A percentile compares a stretch with the other conserved stretches of the same genome.
Evolutionary conservation across 2,329 filamentous ascomycete species (phyloP).

Genomic region (Exophiala calicioides): DNA sequence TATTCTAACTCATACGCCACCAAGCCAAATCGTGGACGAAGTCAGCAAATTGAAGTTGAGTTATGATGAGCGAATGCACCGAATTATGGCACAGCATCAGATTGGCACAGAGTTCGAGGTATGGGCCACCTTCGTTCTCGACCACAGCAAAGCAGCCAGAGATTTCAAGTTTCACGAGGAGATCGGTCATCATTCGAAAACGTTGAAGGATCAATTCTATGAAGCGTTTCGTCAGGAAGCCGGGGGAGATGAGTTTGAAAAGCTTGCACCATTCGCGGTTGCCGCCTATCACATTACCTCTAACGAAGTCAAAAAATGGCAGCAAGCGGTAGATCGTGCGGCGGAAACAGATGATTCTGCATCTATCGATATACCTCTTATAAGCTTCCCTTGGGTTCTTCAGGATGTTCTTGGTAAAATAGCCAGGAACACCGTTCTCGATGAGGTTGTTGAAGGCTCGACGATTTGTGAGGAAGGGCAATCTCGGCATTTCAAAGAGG

Average conservation of each 20-base stretch:
- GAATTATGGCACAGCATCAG: slow-evolving; percentile 81
- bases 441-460: background rate
- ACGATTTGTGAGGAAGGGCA: background rate
- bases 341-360: background rate
- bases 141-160: slow-evolving; percentile 67
- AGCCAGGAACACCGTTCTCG: slow-evolving; percentile 42
- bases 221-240: slow-evolving; percentile 65
- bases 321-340: background rate
- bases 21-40: slow-evolving; percentile 56
- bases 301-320: slow-evolving; percentile 46
- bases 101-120: slow-evolving; percentile 89
- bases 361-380: slow-evolving; percentile 67
- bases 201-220: slow-evolving; percentile 69
- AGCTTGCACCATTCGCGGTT: slow-evolving; percentile 71
- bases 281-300: slow-evolving; percentile 78
- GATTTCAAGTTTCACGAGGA: slow-evolving; percentile 89
- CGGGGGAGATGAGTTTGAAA: slow-evolving; percentile 59
- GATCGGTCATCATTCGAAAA: slow-evolving; percentile 67
- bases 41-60: slow-evolving; percentile 69
- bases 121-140: slow-evolving; percentile 81
- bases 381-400: slow-evolving; percentile 95
- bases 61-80: slow-evolving; percentile 75
- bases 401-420: slow-evolving; percentile 69
- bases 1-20: slow-evolving; percentile 66
- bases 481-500: slow-evolving; percentile 2